Conservation (phyloP, 306 rosid species). For the Fagus sylvatica region DNA sequence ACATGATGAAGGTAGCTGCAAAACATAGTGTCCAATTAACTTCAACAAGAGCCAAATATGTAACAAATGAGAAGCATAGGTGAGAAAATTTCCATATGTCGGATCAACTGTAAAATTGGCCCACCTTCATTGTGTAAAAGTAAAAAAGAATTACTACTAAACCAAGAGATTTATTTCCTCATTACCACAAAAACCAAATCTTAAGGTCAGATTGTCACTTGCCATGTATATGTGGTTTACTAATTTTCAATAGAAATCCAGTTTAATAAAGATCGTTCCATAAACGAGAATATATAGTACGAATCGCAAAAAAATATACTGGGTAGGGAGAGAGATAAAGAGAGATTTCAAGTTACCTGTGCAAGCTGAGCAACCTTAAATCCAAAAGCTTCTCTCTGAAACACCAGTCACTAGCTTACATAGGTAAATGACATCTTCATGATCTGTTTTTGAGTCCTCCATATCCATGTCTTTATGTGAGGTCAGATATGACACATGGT, state of each 20-base stretch:
- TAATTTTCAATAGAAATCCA: background rate
- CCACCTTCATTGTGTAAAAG: constrained; percentile 14
- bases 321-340: constrained; percentile 5
- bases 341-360: constrained; percentile 51
- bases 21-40: constrained; percentile 17
- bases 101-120: constrained; percentile 13
- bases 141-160: constrained; percentile 1
- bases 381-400: constrained; percentile 83
- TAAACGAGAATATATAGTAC: background rate
- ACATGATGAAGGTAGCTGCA: constrained; percentile 76
- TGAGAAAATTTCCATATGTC: constrained; percentile 5
- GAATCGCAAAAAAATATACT: background rate
- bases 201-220: background rate
- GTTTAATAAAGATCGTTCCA: background rate
- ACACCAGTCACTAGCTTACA: constrained; percentile 85
- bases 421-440: constrained; percentile 72
- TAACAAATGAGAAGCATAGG: too few species aligned
- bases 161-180: background rate
- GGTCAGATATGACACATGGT: constrained; percentile 85
- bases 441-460: constrained; percentile 30
- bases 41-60: too few species aligned
- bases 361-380: constrained; percentile 96
- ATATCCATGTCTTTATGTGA: constrained; percentile 35
- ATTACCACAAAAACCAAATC: background rate
- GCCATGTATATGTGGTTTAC: background rate